Evolutionary conservation across 306 rosid species (phyloP).

Genomic region (Fragaria vesca): DNA sequence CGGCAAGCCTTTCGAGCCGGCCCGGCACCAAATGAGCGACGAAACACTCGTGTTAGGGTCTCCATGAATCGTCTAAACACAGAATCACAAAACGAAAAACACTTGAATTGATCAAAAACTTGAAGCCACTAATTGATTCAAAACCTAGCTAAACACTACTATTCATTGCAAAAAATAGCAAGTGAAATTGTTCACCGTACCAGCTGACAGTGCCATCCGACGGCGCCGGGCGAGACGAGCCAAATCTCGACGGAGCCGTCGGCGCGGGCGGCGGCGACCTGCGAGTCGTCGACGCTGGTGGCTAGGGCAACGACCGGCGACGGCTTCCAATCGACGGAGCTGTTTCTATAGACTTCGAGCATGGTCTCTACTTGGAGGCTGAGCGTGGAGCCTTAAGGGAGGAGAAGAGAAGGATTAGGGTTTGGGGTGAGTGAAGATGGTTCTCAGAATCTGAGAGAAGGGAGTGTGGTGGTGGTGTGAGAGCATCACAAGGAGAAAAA

Average conservation of each 20-base stretch:
- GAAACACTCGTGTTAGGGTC: constrained; percentile 60
- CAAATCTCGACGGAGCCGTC: constrained; percentile 92
- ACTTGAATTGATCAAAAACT: background rate
- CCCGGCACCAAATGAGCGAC: constrained; percentile 79
- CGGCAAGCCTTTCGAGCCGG: constrained; percentile 46
- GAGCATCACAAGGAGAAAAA: constrained; percentile 24
- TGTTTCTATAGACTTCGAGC: constrained; percentile 50
- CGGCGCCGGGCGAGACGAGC: constrained; percentile 96
- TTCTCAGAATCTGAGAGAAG: background rate
- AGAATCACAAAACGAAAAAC: background rate
- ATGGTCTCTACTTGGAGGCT: constrained; percentile 16
- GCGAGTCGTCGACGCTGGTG: constrained; percentile 72
- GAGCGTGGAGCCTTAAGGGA: background rate
- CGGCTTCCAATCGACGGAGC: constrained; percentile 75
- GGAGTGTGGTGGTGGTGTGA: background rate
- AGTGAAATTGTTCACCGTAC: constrained; percentile 29
- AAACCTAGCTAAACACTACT: background rate
- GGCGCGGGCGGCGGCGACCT: constrained; percentile 87
- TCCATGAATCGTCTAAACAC: constrained; percentile 70
- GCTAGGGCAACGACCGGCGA: constrained; percentile 80
- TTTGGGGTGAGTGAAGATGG: background rate
- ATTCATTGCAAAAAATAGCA: background rate
- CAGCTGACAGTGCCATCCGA: constrained; percentile 97
- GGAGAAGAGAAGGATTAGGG: background rate
- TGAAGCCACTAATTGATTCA: background rate